phyloP scores from a whole-genome alignment of 2,329 filamentous ascomycete species.

The Talaromyces sp. region DNA sequence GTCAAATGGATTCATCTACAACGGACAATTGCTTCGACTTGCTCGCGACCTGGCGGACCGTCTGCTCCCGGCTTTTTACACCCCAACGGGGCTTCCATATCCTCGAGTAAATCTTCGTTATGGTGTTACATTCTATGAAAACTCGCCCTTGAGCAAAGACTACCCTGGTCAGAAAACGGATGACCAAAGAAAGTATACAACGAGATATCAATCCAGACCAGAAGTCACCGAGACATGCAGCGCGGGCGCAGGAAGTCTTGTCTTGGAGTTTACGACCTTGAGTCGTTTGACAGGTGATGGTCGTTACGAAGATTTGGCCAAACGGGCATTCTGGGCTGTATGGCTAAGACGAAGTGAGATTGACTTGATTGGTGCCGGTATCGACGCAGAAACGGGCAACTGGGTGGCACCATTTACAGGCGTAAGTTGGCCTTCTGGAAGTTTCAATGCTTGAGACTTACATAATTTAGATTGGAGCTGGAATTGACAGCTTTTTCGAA shows the following conservation, averaged over 20 bases:
- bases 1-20: conserved; percentile 75
- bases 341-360: conserved; percentile 84
- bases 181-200: conserved; percentile 41
- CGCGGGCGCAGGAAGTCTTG: conserved; percentile 90
- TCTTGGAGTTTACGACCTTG: conserved; percentile 87
- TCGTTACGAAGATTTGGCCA: conserved; percentile 85
- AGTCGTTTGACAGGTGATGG: conserved; percentile 82
- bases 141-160: conserved; percentile 69
- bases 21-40: conserved; percentile 85
- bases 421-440: conserved; percentile 28
- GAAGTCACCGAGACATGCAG: conserved; percentile 97
- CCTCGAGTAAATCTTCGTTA: conserved; percentile 87
- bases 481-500: conserved; percentile 97
- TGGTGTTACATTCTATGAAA: conserved; percentile 88
- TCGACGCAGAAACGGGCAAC: conserved; percentile 83
- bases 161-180: conserved; percentile 45
- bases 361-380: conserved; percentile 82
- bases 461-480: conserved; percentile 68
- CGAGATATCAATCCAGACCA: conserved; percentile 29
- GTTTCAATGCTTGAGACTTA: neutral
- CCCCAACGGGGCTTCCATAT: conserved; percentile 86
- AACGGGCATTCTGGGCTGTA: conserved; percentile 95
- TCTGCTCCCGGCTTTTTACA: conserved; percentile 87
- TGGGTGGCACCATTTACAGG: conserved; percentile 91
- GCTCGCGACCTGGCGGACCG: conserved; percentile 81